Conservation (phyloP, 1,284 basidiomycete species). For the Amylostereum areolatum region DNA sequence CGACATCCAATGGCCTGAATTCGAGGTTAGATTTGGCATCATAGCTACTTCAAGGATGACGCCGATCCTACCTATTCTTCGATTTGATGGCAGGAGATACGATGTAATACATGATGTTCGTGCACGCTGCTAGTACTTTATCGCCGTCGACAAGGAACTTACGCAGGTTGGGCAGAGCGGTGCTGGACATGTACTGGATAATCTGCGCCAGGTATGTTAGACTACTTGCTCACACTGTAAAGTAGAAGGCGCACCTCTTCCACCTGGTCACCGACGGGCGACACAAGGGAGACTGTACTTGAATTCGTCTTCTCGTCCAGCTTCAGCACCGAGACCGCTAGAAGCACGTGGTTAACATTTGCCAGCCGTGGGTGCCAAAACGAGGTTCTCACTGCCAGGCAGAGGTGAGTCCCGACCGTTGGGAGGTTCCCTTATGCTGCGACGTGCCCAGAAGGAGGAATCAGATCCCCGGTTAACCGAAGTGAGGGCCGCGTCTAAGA, state of each 20-base stretch:
- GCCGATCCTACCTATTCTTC: slow-evolving; percentile 48
- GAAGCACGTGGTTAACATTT: background rate
- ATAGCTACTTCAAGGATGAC: background rate
- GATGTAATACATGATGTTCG: slow-evolving; percentile 83
- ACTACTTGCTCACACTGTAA: too few relatives aligned
- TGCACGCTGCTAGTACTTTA: slow-evolving; percentile 72
- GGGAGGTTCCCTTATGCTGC: slow-evolving; percentile 50
- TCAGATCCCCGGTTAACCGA: slow-evolving; percentile 68
- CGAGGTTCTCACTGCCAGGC: slow-evolving; percentile 33
- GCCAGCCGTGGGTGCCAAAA: background rate
- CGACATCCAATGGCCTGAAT: slow-evolving; percentile 63
- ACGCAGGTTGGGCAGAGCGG: slow-evolving; percentile 73
- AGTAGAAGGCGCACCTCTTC: slow-evolving; percentile 37
- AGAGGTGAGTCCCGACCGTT: slow-evolving; percentile 70
- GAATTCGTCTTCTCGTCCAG: slow-evolving; percentile 52
- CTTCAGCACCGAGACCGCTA: slow-evolving; percentile 31
- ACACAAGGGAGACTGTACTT: slow-evolving; percentile 36
- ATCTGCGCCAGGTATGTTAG: slow-evolving; percentile 40
- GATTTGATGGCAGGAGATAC: slow-evolving; percentile 77
- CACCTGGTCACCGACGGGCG: slow-evolving; percentile 42
- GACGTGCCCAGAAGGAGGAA: slow-evolving; percentile 73
- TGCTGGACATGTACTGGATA: slow-evolving; percentile 65
- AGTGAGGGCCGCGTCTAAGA: slow-evolving; percentile 80
- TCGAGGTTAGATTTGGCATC: background rate
- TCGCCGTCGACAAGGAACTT: slow-evolving; percentile 84